Evolutionary conservation across 345 rosid species (phyloP).

Genomic region (Gossypium stocksii): DNA sequence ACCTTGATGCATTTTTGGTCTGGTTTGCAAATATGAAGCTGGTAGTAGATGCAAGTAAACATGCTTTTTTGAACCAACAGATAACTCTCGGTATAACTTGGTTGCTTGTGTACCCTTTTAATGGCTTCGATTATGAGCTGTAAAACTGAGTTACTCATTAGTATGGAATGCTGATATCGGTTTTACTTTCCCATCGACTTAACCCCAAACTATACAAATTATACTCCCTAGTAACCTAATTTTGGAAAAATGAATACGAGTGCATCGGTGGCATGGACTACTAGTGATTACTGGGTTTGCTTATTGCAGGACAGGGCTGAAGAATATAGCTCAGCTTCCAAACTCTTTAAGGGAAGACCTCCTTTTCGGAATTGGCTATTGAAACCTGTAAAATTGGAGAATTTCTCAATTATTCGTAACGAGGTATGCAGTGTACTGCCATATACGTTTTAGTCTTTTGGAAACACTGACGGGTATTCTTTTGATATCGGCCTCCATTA

Average conservation of each 20-base stretch:
- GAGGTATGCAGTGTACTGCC: slow-evolving; percentile 15
- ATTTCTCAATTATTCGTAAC: slow-evolving; percentile 24
- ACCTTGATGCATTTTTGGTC: not conserved
- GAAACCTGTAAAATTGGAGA: slow-evolving; percentile 41
- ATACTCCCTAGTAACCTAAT: not conserved
- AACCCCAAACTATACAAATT: not conserved
- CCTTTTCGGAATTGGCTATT: slow-evolving; percentile 48
- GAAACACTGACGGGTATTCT: not conserved
- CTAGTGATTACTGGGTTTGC: not conserved
- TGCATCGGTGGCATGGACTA: not conserved
- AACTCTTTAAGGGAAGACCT: slow-evolving; percentile 32
- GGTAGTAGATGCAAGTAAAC: not conserved
- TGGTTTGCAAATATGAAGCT: not conserved
- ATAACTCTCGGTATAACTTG: not conserved
- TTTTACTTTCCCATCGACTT: not conserved
- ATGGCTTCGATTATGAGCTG: not conserved
- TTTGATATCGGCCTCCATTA: not conserved
- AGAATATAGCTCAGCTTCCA: slow-evolving; percentile 40
- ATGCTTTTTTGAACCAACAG: not conserved
- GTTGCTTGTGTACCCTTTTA: not conserved
- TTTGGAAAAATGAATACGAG: not conserved
- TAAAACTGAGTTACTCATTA: not conserved
- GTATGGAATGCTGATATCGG: not conserved
- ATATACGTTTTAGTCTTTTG: not conserved
- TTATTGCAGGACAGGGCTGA: slow-evolving; percentile 55